Evolutionary conservation across 2,329 filamentous ascomycete species (phyloP).

Genomic region (Paramyrothecium sp.): DNA sequence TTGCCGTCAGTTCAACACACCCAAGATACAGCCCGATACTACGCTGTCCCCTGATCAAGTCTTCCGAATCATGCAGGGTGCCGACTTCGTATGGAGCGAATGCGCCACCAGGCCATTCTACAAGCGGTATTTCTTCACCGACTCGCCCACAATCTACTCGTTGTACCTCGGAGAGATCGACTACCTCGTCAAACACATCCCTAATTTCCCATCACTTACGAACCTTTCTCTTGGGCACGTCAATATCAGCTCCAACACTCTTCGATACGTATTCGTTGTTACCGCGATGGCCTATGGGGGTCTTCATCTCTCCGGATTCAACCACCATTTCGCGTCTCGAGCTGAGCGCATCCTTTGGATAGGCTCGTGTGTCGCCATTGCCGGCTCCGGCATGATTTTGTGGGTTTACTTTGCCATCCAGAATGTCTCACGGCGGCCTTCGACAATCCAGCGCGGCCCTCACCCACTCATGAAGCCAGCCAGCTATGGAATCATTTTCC

Average conservation of each 20-base stretch:
- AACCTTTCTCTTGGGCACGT: conserved; percentile 1
- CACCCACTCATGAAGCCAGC: background rate
- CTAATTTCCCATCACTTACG: background rate
- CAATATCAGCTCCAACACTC: background rate
- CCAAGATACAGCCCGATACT: background rate
- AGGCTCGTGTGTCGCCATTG: background rate
- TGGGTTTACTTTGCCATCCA: background rate
- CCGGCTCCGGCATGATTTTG: background rate
- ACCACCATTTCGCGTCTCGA: background rate
- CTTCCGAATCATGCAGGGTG: background rate
- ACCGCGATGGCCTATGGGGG: conserved; percentile 1
- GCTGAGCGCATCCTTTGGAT: background rate
- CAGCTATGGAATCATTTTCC: background rate
- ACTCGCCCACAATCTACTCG: background rate
- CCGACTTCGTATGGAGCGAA: background rate
- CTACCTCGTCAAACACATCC: background rate
- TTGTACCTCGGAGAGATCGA: background rate
- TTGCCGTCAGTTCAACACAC: background rate
- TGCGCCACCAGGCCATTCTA: background rate
- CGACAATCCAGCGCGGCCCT: background rate
- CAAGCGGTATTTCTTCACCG: background rate
- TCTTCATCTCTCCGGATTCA: background rate
- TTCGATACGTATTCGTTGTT: background rate
- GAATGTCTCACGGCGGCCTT: background rate
- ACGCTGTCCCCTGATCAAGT: background rate